Conservation (phyloP, 208 protist species). For the Leishmania gerbilli region DNA sequence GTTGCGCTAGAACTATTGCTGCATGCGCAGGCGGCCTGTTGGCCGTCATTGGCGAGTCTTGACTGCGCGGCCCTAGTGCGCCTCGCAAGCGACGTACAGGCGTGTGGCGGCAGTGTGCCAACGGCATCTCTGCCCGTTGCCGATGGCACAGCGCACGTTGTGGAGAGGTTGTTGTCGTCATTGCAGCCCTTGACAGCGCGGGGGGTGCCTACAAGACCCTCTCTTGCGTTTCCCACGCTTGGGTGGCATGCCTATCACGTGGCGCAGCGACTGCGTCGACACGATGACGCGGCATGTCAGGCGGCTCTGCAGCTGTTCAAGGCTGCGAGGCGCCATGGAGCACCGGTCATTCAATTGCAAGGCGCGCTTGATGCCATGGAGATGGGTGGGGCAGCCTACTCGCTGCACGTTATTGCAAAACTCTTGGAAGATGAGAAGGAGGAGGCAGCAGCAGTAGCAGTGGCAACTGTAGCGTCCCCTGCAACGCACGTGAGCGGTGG, state of each 20-base stretch:
- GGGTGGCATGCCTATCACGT: slow-evolving; percentile 7
- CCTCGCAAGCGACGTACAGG: neutral
- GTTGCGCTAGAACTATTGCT: neutral
- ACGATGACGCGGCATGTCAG: slow-evolving; percentile 2
- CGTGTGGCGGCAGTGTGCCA: neutral
- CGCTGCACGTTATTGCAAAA: neutral
- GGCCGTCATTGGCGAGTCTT: neutral
- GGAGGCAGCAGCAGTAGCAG: neutral
- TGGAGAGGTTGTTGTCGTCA: neutral
- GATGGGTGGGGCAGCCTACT: slow-evolving; percentile 4
- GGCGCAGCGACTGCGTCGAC: slow-evolving; percentile 2
- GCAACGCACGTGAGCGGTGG: neutral
- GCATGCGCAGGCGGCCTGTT: neutral
- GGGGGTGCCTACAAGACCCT: neutral
- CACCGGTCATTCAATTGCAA: neutral
- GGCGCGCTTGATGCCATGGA: slow-evolving; percentile 3
- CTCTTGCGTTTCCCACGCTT: neutral
- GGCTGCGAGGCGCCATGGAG: neutral
- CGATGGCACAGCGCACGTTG: neutral
- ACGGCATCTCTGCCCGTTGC: neutral
- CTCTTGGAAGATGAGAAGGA: slow-evolving; percentile 3
- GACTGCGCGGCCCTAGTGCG: slow-evolving; percentile 1
- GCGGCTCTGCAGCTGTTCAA: neutral
- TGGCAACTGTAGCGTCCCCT: neutral
- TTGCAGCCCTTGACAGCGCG: neutral